Conservation (phyloP, 164 flowering plant genomes). For the Dillenia suffruticosa region DNA sequence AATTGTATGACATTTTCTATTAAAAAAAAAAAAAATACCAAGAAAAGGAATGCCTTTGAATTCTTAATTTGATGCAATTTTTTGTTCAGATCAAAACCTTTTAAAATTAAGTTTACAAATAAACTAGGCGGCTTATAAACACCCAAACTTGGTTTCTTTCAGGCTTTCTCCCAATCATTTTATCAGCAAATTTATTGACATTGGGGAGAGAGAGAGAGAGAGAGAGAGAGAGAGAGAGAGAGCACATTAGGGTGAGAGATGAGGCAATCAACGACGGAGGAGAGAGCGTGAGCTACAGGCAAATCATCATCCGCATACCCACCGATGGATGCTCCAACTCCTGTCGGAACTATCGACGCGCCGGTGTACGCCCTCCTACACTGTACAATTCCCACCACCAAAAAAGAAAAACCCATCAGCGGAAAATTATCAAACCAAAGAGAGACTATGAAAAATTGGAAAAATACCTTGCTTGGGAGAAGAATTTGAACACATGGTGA, state of each 20-base stretch:
- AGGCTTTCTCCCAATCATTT: not conserved
- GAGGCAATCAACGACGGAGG: slow-evolving; percentile 85
- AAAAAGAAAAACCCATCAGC: too few species aligned
- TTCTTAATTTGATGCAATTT: too few species aligned
- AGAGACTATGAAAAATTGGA: not conserved
- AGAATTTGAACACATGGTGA: slow-evolving; percentile 18
- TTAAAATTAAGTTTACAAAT: too few species aligned
- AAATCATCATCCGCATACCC: slow-evolving; percentile 92
- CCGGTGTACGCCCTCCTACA: slow-evolving; percentile 66
- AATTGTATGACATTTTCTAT: too few species aligned
- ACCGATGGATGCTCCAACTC: slow-evolving; percentile 85
- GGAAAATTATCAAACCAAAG: not conserved
- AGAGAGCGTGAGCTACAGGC: slow-evolving; percentile 78
- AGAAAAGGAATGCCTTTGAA: too few species aligned
- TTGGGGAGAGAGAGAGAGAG: not conserved
- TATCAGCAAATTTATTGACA: not conserved
- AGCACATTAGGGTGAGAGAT: slow-evolving; percentile 80
- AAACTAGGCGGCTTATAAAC: not conserved
- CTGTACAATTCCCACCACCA: slow-evolving; percentile 10
- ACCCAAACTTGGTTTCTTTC: not conserved
- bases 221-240: slow-evolving; percentile 6
- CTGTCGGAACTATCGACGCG: slow-evolving; percentile 89
- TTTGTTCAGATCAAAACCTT: too few species aligned
- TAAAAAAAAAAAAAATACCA: too few species aligned
- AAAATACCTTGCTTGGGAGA: slow-evolving; percentile 24